Base-by-base conservation (phyloP, 192 early-diverging fungal genomes). In the Gonapodya prolifera region DNA sequence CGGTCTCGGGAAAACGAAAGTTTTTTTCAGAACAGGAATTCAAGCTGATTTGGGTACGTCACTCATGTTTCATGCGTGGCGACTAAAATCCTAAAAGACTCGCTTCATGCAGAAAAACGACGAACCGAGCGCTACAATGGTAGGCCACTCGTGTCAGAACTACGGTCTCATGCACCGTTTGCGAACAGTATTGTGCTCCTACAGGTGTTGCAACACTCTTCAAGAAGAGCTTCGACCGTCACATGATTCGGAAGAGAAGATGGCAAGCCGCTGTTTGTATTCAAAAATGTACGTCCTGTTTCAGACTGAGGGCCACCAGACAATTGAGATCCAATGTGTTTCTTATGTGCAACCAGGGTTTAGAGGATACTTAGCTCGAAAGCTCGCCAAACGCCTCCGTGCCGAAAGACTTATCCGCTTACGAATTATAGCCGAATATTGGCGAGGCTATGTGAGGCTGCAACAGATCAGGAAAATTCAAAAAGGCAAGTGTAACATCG, bases 11-110 rank as follows among this genome's bases (percentile, higher is more conserved):
- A 82, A 91, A 34, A 94, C 94, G 16, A 99, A 99, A 84, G 93
- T 99, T 71, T 99, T 99, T 85, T 99, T 99, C 95, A 91, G 98
- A 33, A 93, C 98, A 70, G 98, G 98, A 76, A 92, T 95, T 87
- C 86, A 90, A 73, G 87, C 83, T 18, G 76, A 80, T 34, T 81
- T 85, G 69, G 45, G 45, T 61, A 61, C 8, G 45, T 61, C 23
- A 61, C 8, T 23, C 8, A 16, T 61, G 8, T 16, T 61, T 8
- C 8, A 61, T 61, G 23, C 45, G 23, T 8, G 23, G 45, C 8
- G 23, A 61, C 45, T 8, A 23, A 61, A 61, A 8, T 16, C 23
- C 23, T 23, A 61, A 61, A 8, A 8, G 8, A 8, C 45, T 61
- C 45, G 45, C 45, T 23, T 61, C 23, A n/a, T n/a, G 8, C 23